Evolutionary conservation across 306 rosid species (phyloP).

Genomic region (Hippophae rhamnoides): DNA sequence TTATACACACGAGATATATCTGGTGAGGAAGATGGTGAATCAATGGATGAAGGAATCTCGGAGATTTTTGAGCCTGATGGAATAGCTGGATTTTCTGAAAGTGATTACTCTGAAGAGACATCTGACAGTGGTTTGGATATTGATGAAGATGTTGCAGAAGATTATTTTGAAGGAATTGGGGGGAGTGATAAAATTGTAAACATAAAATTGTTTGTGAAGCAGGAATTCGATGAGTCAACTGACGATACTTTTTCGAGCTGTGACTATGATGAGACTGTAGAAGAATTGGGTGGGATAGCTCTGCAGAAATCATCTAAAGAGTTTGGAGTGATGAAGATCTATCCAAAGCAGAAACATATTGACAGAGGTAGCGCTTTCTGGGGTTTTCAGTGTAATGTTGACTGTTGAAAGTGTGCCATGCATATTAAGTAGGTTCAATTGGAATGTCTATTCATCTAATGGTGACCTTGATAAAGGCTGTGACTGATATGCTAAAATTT

Average conservation of each 20-base stretch:
- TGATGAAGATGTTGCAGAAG: constrained; percentile 77
- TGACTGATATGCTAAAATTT: no score
- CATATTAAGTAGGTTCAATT: no score
- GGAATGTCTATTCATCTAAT: neutral
- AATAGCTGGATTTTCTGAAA: constrained; percentile 39
- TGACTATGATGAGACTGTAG: constrained; percentile 44
- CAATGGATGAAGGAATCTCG: constrained; percentile 37
- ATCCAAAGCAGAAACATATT: constrained; percentile 36
- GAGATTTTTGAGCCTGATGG: constrained; percentile 35
- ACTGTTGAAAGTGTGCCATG: no score
- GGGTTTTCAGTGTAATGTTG: no score
- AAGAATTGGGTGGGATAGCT: constrained; percentile 66
- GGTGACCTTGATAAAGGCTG: no score
- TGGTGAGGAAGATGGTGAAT: constrained; percentile 21
- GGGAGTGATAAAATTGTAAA: constrained; percentile 56
- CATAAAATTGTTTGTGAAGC: constrained; percentile 65
- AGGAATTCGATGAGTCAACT: constrained; percentile 38
- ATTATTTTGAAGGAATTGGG: constrained; percentile 85
- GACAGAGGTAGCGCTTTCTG: constrained; percentile 18
- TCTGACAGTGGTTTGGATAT: constrained; percentile 68
- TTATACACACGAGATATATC: constrained; percentile 76
- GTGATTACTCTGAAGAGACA: constrained; percentile 47
- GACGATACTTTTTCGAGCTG: constrained; percentile 53
- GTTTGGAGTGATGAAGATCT: constrained; percentile 50
- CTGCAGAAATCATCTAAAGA: constrained; percentile 70